Evolutionary conservation across 768 basidiomycete species (phyloP).

Genomic region (Leccinum fibrillosum): DNA sequence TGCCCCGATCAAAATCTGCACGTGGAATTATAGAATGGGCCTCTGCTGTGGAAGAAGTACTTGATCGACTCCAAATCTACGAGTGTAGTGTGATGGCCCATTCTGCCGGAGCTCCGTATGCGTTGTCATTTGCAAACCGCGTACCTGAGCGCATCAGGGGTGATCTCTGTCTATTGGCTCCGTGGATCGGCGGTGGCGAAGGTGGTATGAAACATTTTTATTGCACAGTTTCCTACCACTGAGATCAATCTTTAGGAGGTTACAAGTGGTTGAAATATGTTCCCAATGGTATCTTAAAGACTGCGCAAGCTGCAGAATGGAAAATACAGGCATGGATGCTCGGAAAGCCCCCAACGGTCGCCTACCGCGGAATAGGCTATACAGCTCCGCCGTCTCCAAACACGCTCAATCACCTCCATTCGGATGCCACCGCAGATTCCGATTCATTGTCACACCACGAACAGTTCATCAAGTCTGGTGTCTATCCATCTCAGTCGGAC

Average conservation of each 20-base stretch:
- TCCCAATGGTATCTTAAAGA: constrained; percentile 87
- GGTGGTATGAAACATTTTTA: constrained; percentile 54
- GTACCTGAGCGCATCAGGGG: constrained; percentile 75
- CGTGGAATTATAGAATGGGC: constrained; percentile 91
- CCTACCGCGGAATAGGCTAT: constrained; percentile 85
- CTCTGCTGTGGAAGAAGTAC: constrained; percentile 83
- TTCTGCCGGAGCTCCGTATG: constrained; percentile 94
- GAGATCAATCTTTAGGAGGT: constrained; percentile 46
- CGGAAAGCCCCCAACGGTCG: constrained; percentile 86
- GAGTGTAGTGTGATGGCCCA: constrained; percentile 92
- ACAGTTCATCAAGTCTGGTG: constrained; percentile 15
- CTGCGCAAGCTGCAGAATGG: constrained; percentile 97
- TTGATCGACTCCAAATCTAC: constrained; percentile 73
- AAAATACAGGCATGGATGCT: constrained; percentile 96
- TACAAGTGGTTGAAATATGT: constrained; percentile 98
- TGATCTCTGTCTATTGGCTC: constrained; percentile 84
- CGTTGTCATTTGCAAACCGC: constrained; percentile 80
- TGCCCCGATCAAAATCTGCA: constrained; percentile 56
- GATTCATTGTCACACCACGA: constrained; percentile 22
- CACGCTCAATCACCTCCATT: constrained; percentile 25
- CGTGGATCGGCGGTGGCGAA: constrained; percentile 94
- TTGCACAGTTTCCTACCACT: constrained; percentile 4
- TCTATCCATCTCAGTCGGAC: constrained; percentile 35
- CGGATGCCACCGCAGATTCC: constrained; percentile 16
- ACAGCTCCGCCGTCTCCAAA: constrained; percentile 43